phyloP scores from a whole-genome alignment of 441 rosid species.

The Gossypium laxum region DNA sequence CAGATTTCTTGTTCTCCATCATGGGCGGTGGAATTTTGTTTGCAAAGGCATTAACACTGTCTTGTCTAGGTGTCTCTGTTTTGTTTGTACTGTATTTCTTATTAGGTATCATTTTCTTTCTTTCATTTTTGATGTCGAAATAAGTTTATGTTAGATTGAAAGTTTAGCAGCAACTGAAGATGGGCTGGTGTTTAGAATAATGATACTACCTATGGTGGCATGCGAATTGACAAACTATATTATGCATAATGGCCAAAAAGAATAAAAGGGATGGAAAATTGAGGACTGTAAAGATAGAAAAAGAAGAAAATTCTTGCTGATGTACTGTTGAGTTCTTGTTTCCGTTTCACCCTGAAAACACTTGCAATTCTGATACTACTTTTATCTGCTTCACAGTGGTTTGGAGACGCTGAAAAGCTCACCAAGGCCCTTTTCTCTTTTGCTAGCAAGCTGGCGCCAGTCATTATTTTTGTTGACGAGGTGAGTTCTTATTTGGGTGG shows the following conservation, averaged over 20 bases:
- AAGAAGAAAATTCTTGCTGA: background rate
- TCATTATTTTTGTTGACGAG: constrained; percentile 90
- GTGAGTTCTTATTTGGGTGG: constrained; percentile 26
- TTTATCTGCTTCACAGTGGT: constrained; percentile 54
- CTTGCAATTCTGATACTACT: background rate
- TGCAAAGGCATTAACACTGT: background rate
- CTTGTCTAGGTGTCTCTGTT: background rate
- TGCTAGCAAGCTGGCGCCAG: constrained; percentile 86
- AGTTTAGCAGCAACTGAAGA: background rate
- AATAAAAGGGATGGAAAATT: background rate
- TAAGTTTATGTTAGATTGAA: background rate
- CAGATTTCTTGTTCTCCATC: background rate
- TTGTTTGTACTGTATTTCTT: background rate
- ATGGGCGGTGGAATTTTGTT: background rate
- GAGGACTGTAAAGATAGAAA: background rate
- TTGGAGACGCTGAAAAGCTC: constrained; percentile 97
- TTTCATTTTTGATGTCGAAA: background rate
- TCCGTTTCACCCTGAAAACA: background rate
- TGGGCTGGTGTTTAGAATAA: background rate
- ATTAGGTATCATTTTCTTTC: background rate
- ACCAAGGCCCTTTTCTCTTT: constrained; percentile 90
- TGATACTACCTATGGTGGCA: background rate
- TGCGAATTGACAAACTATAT: background rate
- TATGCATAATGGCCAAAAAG: background rate
- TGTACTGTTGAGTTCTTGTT: background rate